Base-by-base conservation (phyloP, 1,139 yeast species). In the Geotrichum australiense region DNA sequence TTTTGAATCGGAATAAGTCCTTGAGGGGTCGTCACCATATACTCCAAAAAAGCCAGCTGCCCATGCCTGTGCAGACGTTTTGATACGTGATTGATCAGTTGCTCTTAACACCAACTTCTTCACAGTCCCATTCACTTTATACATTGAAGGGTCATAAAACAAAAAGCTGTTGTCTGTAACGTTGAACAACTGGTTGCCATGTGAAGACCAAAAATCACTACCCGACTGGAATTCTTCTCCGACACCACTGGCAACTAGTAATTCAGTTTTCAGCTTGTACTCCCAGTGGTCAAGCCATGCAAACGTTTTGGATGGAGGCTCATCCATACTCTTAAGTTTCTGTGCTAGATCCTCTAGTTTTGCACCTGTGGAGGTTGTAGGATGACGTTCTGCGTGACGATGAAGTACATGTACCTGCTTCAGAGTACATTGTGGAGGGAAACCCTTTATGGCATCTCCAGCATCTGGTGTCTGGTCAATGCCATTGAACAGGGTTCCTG, bases 31-130 rank as follows among this genome's bases (percentile, higher is more conserved):
- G 28, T 54, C 50, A 19, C 65, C 65, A 45, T 62, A 61, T 14
- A 59, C 50, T 25, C 69, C 70, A 47, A 66, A 66, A 47, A 66
- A 66, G 8, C 70, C 70, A 4, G 69, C 69, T 3, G 70, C 70
- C 70, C 70, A 66, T 0, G 69, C 66, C 27, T 57, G 51, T 2
- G 70, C 70, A 14, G 68, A 63, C 21, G 68, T 63, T 41, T 57
- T 50, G 35, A 66, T 66, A 22, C 70, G 61, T 22, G 62, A 56
- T 55, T 66, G 70, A 14, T 59, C 54, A 2, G 70, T 66, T 2
- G 69, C 64, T 21, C 70, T 53, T 23, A 66, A 35, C n/a, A 65
- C 61, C 7, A 39, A 35, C 24, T 35, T 35, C 18, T 21, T 32
- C 2, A 62, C 64, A 29, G 48, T 46, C 5, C 61, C 61, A 11